phyloP scores from a whole-genome alignment of 306 rosid species.

The Gastrolobium bilobum region DNA sequence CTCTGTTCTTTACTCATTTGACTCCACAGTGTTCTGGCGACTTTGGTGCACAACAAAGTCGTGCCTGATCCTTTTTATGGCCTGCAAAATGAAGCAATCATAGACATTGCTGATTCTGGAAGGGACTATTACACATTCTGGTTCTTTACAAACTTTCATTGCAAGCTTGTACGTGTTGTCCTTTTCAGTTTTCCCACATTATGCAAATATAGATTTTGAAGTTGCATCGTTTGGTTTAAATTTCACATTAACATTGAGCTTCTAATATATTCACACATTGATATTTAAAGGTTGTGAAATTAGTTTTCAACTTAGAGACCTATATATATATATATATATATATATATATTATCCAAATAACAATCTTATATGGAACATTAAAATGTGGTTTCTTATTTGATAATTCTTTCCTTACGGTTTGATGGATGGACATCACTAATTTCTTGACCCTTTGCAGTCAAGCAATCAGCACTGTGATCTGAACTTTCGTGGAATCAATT shows the following conservation, averaged over 20 bases:
- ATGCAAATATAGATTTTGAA: background rate
- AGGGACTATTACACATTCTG: conserved; percentile 92
- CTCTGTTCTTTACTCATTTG: conserved; percentile 24
- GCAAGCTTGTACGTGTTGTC: conserved; percentile 67
- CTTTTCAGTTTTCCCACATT: background rate
- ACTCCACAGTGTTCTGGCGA: conserved; percentile 75
- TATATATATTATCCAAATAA: no score
- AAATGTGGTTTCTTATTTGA: conserved; percentile 4
- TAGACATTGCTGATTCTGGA: conserved; percentile 95
- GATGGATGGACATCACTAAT: conserved; percentile 39
- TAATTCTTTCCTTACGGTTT: conserved; percentile 1
- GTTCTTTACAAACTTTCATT: conserved; percentile 80
- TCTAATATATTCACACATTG: background rate
- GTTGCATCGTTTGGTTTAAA: background rate
- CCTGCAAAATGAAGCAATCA: conserved; percentile 69
- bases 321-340: background rate
- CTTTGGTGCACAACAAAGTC: conserved; percentile 82
- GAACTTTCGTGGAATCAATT: conserved; percentile 91
- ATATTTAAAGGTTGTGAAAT: conserved; percentile 7
- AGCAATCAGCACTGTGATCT: conserved; percentile 77
- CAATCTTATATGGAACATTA: background rate
- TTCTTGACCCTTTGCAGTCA: conserved; percentile 61
- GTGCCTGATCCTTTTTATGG: conserved; percentile 96
- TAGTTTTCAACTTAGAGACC: conserved; percentile 9
- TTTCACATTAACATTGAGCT: conserved; percentile 11